Conservation (phyloP, 495 filamentous ascomycete genomes). For the Penicillium cataractarum region DNA sequence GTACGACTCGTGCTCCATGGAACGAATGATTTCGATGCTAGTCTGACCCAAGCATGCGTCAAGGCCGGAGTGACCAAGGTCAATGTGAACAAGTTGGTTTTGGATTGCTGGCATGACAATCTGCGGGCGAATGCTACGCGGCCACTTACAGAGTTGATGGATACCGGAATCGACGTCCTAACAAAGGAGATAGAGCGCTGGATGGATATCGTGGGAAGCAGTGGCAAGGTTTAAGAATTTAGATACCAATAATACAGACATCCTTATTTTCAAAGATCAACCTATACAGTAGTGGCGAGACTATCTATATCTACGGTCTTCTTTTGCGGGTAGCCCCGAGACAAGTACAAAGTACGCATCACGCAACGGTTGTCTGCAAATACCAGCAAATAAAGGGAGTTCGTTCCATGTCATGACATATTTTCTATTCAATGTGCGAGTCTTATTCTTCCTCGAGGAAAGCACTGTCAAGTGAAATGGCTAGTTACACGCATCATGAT, state of each 20-base stretch:
- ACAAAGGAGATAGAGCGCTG: slow-evolving; percentile 64
- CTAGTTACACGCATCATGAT: too few relatives aligned
- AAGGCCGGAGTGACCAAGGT: slow-evolving; percentile 66
- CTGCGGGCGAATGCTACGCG: slow-evolving; percentile 61
- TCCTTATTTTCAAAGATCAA: not conserved
- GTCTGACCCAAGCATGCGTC: slow-evolving; percentile 61
- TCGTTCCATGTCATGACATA: too few relatives aligned
- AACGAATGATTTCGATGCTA: slow-evolving; percentile 65
- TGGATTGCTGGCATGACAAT: slow-evolving; percentile 60
- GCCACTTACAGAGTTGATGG: slow-evolving; percentile 66
- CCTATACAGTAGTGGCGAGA: not conserved
- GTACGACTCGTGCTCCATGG: slow-evolving; percentile 73
- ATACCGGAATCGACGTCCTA: slow-evolving; percentile 63
- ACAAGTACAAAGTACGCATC: too few relatives aligned
- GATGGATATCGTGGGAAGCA: slow-evolving; percentile 67
- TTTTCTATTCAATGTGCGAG: too few relatives aligned
- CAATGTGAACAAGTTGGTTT: slow-evolving; percentile 76
- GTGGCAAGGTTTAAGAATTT: slow-evolving; percentile 51
- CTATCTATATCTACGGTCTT: too few relatives aligned
- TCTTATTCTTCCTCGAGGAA: too few relatives aligned
- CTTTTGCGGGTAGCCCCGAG: too few relatives aligned
- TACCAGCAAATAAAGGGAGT: too few relatives aligned
- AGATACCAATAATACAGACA: not conserved
- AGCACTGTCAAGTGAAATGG: too few relatives aligned
- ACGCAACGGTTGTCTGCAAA: too few relatives aligned